These are phyloP conservation scores for Colletotrichum tofieldiae DNA, from an alignment of 2,329 filamentous ascomycete genomes.

Conservation along the genomic window DNA sequence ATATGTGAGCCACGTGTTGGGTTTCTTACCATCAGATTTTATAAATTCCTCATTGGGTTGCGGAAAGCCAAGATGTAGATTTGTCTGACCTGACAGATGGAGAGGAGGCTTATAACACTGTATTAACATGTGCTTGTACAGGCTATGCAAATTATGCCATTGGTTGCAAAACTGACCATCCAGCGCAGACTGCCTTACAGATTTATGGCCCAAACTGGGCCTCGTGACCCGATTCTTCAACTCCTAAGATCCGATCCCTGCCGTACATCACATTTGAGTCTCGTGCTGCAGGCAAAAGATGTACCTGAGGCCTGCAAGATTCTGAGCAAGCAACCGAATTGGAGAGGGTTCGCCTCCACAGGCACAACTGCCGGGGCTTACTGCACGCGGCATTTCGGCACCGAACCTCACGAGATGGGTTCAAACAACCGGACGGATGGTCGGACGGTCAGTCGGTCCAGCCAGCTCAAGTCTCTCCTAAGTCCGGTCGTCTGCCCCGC, in stretches of 20 bases:
- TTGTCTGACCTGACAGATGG: background rate
- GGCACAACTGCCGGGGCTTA: background rate
- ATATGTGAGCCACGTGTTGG: conserved; percentile 16
- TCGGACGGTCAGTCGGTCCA: conserved; percentile 22
- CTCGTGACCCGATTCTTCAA: background rate
- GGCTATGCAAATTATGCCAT: background rate
- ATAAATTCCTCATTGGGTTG: conserved; percentile 9
- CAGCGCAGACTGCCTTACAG: background rate
- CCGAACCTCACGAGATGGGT: background rate
- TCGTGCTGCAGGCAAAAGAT: background rate
- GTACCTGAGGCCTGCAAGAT: background rate
- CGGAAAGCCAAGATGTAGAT: conserved; percentile 6
- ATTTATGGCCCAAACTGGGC: background rate
- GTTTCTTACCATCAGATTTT: conserved; percentile 19
- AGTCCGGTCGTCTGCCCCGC: conserved; percentile 17
- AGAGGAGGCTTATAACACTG: background rate
- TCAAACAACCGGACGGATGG: background rate
- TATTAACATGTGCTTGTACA: background rate
- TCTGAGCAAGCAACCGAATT: background rate
- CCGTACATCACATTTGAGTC: background rate
- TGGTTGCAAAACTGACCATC: background rate
- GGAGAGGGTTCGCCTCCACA: background rate
- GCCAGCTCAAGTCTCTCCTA: conserved; percentile 7
- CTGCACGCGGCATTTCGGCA: background rate
- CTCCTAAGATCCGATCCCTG: conserved; percentile 12